These are phyloP conservation scores for Rheum nobile DNA, from an alignment of 148 eudicot species.

Conservation along the genomic window DNA sequence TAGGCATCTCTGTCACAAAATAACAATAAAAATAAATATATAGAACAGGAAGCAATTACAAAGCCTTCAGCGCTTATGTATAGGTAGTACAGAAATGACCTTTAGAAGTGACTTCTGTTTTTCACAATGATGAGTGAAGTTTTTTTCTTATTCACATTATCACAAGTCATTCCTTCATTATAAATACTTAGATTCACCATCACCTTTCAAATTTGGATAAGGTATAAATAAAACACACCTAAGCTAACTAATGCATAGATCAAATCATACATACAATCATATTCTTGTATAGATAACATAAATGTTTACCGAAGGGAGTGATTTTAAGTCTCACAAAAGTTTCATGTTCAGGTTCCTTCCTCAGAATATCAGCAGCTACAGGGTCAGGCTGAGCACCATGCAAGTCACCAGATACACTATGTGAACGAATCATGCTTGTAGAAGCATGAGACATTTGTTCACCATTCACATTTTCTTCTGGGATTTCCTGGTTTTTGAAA, in stretches of 20 bases:
- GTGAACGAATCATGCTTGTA: conserved; percentile 82
- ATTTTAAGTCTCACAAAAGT: conserved; percentile 90
- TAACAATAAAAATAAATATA: conserved; percentile 1
- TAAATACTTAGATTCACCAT: background rate
- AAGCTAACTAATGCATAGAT: background rate
- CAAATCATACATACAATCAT: background rate
- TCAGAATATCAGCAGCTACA: conserved; percentile 90
- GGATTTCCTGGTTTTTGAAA: conserved; percentile 29
- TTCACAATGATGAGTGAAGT: background rate
- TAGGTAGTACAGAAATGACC: background rate
- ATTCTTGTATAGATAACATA: conserved; percentile 1
- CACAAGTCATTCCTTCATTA: background rate
- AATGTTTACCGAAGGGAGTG: conserved; percentile 54
- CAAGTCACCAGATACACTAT: conserved; percentile 89
- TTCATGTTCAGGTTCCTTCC: conserved; percentile 99
- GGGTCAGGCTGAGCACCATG: conserved; percentile 98
- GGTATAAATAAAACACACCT: background rate
- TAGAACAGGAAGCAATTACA: background rate
- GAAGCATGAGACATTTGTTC: conserved; percentile 49
- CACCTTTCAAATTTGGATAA: background rate
- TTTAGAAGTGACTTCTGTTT: background rate
- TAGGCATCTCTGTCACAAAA: conserved; percentile 50
- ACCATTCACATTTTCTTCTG: conserved; percentile 49
- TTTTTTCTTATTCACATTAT: background rate
- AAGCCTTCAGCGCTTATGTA: background rate